Percentiles rank a stretch among this genome's conserved stretches.
Evolutionary conservation across 225 moss, liverwort and hornwort species (phyloP).

Genomic region (Marchantia paleacea): DNA sequence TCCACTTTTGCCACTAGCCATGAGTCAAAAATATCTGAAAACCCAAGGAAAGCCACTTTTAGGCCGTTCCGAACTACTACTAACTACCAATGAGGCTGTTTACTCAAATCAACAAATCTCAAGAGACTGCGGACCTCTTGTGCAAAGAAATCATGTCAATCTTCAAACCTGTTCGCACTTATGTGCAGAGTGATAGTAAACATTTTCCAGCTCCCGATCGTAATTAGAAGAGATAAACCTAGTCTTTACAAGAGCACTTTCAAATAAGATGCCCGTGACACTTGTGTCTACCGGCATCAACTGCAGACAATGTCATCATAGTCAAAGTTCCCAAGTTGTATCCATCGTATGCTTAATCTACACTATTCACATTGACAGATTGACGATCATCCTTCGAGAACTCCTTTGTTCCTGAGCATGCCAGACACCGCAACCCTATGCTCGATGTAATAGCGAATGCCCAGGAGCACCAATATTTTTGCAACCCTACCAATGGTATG

Average conservation of each 20-base stretch:
- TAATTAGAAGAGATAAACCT: too few relatives aligned
- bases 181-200: too few relatives aligned
- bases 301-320: not conserved
- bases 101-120: not conserved
- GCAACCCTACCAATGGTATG: too few relatives aligned
- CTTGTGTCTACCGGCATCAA: not conserved
- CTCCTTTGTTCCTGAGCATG: not conserved
- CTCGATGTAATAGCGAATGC: not conserved
- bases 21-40: conserved; percentile 16
- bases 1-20: conserved; percentile 38
- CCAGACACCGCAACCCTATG: not conserved
- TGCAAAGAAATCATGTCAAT: not conserved
- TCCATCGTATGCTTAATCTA: not conserved
- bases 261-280: not conserved
- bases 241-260: not conserved
- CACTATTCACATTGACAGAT: not conserved
- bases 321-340: not conserved
- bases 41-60: not conserved
- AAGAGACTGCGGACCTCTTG: not conserved
- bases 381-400: not conserved
- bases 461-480: too few relatives aligned
- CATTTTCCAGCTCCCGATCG: too few relatives aligned
- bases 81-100: too few relatives aligned
- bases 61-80: not conserved
- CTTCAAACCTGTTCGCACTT: not conserved